A percentile compares a stretch with the other conserved stretches of the same genome.
These are phyloP conservation scores for Metschnikowia hibisci DNA, from an alignment of 805 yeast species.

Conservation along the genomic window DNA sequence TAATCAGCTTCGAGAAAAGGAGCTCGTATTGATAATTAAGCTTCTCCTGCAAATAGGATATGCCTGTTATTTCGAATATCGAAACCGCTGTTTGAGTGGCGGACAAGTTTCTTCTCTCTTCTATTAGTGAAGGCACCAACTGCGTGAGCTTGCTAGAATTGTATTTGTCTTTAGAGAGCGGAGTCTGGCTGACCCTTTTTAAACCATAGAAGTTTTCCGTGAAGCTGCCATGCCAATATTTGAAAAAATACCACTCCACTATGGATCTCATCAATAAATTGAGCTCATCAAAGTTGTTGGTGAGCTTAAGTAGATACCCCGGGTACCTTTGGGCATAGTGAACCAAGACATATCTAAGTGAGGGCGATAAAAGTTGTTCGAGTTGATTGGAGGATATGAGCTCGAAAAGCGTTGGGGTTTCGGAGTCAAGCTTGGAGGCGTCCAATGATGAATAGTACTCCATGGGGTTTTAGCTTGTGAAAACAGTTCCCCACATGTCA, in stretches of 20 bases:
- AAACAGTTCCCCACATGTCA: conserved; percentile 8
- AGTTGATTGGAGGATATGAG: conserved; percentile 78
- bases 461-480: conserved; percentile 43
- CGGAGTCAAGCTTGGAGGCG: conserved; percentile 69
- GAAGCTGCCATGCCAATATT: conserved; percentile 76
- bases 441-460: conserved; percentile 78
- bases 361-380: conserved; percentile 73
- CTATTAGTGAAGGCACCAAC: conserved; percentile 41
- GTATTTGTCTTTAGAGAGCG: conserved; percentile 27
- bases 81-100: conserved; percentile 50
- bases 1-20: conserved; percentile 54
- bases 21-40: conserved; percentile 60
- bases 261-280: conserved; percentile 56
- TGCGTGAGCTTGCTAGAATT: conserved; percentile 32
- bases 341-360: conserved; percentile 72
- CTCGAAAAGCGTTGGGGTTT: conserved; percentile 85
- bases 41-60: conserved; percentile 69
- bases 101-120: conserved; percentile 50
- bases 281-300: conserved; percentile 75
- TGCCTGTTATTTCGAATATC: conserved; percentile 56
- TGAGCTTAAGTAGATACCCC: conserved; percentile 52
- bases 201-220: conserved; percentile 92
- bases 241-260: conserved; percentile 68
- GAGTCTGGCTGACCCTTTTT: conserved; percentile 52
- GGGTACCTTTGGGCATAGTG: conserved; percentile 82